These are phyloP conservation scores for Pythium angustatum DNA, from an alignment of 352 stramenopile species.

Conservation along the genomic window DNA sequence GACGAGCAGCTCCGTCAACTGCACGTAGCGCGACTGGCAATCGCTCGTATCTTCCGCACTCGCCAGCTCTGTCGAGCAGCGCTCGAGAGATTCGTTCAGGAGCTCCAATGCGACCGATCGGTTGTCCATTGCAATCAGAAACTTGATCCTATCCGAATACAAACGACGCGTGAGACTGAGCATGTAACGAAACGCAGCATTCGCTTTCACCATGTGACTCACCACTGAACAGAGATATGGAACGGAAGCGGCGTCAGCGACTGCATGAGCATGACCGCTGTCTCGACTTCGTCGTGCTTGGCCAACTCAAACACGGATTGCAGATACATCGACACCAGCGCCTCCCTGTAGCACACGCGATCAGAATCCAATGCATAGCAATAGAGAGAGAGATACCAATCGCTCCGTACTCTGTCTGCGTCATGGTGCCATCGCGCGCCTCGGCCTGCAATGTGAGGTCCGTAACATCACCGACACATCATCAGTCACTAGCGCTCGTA, in stretches of 20 bases:
- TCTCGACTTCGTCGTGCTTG: constrained; percentile 56
- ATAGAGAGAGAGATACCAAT: too few species aligned
- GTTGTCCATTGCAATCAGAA: constrained; percentile 64
- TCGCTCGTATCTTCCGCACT: neutral
- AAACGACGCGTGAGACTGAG: too few species aligned
- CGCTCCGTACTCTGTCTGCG: constrained; percentile 16
- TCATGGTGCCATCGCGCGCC: constrained; percentile 15
- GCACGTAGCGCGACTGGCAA: constrained; percentile 3
- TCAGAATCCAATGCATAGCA: neutral
- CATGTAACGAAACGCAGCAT: neutral
- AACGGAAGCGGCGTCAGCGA: constrained; percentile 49
- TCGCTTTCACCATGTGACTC: neutral
- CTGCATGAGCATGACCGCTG: constrained; percentile 36
- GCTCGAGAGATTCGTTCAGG: constrained; percentile 32
- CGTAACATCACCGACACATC: too few species aligned
- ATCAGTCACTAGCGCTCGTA: neutral
- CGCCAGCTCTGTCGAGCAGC: constrained; percentile 13
- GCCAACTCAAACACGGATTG: constrained; percentile 67
- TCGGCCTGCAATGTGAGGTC: constrained; percentile 8
- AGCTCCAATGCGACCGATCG: constrained; percentile 32
- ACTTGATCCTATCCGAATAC: constrained; percentile 43
- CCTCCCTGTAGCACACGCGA: constrained; percentile 50
- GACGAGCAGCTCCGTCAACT: constrained; percentile 43
- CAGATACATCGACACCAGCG: constrained; percentile 64
- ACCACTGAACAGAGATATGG: constrained; percentile 48